These are phyloP conservation scores for Ogataea paraovalis DNA, from an alignment of 805 yeast genomes.

Conservation along the genomic window DNA sequence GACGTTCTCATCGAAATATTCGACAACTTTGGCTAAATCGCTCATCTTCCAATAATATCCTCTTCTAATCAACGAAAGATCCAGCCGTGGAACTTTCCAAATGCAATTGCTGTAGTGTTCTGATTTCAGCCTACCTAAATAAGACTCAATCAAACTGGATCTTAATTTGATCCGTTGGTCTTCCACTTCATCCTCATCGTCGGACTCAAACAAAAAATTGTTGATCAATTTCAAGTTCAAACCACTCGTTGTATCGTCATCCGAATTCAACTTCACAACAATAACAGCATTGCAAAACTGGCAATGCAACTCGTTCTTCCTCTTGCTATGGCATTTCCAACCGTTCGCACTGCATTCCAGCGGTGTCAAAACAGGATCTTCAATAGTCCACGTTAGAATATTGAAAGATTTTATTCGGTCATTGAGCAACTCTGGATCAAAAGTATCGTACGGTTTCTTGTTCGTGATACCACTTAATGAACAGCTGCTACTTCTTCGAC, in stretches of 20 bases:
- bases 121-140: slow-evolving; percentile 19
- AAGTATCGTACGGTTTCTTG: slow-evolving; percentile 16
- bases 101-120: slow-evolving; percentile 30
- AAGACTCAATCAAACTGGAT: slow-evolving; percentile 24
- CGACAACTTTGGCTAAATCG: slow-evolving; percentile 24
- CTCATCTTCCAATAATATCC: slow-evolving; percentile 24
- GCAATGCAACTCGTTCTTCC: slow-evolving; percentile 33
- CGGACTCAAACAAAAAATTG: slow-evolving; percentile 15
- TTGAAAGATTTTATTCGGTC: slow-evolving; percentile 41
- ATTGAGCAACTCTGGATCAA: slow-evolving; percentile 30
- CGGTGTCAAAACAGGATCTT: slow-evolving; percentile 35
- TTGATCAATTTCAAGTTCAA: slow-evolving; percentile 10
- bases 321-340: slow-evolving; percentile 42
- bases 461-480: not conserved
- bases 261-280: slow-evolving; percentile 24
- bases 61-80: slow-evolving; percentile 14
- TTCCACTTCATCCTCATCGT: slow-evolving; percentile 22
- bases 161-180: slow-evolving; percentile 14
- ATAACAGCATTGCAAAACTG: slow-evolving; percentile 31
- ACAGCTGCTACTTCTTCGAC: not conserved
- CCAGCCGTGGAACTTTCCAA: slow-evolving; percentile 18
- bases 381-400: slow-evolving; percentile 44
- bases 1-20: slow-evolving; percentile 15
- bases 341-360: slow-evolving; percentile 48
- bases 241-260: slow-evolving; percentile 2